Conservation (phyloP, 495 filamentous ascomycete genomes). For the Hypoxylon perforatum region DNA sequence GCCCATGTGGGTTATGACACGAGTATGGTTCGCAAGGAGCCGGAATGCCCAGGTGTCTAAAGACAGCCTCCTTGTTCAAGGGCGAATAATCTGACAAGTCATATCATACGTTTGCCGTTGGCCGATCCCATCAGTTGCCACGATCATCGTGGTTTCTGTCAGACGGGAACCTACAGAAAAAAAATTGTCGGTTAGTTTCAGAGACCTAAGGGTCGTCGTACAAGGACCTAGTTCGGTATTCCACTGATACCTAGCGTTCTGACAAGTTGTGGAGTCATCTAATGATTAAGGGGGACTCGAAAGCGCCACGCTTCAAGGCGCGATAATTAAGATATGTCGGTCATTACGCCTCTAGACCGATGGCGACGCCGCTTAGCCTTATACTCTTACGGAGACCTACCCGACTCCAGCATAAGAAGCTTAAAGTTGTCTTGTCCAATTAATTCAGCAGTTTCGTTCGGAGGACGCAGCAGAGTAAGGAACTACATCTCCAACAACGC, state of each 20-base stretch:
- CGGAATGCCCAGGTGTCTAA: constrained; percentile 21
- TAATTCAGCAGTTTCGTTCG: background rate
- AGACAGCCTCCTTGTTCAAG: background rate
- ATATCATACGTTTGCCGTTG: constrained; percentile 7
- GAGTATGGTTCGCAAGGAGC: constrained; percentile 11
- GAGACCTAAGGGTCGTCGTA: constrained; percentile 9
- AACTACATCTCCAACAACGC: background rate
- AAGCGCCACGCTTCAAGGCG: constrained; percentile 17
- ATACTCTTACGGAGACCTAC: no score
- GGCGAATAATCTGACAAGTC: constrained; percentile 10
- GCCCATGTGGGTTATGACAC: constrained; percentile 5
- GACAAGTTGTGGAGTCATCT: constrained; percentile 8
- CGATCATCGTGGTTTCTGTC: background rate
- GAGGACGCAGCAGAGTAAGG: background rate
- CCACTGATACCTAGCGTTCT: constrained; percentile 22
- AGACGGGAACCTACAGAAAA: constrained; percentile 26
- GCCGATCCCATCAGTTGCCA: constrained; percentile 10
- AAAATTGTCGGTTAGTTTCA: constrained; percentile 3
- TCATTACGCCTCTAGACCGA: background rate
- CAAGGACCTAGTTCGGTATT: constrained; percentile 22
- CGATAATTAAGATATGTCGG: constrained; percentile 1
- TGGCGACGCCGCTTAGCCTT: constrained; percentile 1
- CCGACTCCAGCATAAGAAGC: background rate
- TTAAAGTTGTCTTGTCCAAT: constrained; percentile 1
- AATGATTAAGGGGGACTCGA: constrained; percentile 5